These are phyloP conservation scores for Blepharisma japonicum DNA, from an alignment of 73 alveolate genomes.

Conservation along the genomic window DNA sequence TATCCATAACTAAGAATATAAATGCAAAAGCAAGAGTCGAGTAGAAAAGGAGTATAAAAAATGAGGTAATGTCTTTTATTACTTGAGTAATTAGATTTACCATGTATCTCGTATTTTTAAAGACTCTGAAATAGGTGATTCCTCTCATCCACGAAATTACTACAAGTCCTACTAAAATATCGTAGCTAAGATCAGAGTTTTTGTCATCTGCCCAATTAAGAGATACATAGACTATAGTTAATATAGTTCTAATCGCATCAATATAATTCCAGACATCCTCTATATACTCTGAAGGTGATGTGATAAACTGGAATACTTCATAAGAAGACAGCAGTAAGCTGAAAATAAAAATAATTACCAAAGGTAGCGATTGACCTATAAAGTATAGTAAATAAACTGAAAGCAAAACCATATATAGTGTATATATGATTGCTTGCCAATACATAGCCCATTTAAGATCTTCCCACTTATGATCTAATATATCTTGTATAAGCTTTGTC, in stretches of 20 bases:
- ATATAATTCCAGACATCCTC: slow-evolving; percentile 23
- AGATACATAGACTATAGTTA: neutral
- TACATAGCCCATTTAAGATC: neutral
- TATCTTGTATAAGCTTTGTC: neutral
- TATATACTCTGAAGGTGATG: neutral
- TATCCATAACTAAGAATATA: neutral
- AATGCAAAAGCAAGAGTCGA: slow-evolving; percentile 20
- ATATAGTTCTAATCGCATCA: neutral
- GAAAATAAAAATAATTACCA: neutral
- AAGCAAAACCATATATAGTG: neutral
- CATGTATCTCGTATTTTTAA: slow-evolving; percentile 2
- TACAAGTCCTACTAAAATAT: neutral
- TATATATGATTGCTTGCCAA: neutral
- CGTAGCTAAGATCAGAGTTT: neutral
- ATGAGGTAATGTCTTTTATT: neutral
- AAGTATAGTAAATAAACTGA: neutral
- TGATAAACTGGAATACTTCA: neutral
- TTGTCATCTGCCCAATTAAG: too few species aligned
- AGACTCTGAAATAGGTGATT: neutral
- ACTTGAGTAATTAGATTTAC: slow-evolving; percentile 1
- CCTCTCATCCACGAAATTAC: slow-evolving; percentile 18
- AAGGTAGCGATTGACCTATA: neutral
- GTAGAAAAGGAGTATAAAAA: neutral
- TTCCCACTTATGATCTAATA: neutral
- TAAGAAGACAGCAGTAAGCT: neutral